Percentiles rank a stretch among this genome's conserved stretches.
Evolutionary conservation across 768 basidiomycete genomes (phyloP).

Genomic region (Russula lepida): DNA sequence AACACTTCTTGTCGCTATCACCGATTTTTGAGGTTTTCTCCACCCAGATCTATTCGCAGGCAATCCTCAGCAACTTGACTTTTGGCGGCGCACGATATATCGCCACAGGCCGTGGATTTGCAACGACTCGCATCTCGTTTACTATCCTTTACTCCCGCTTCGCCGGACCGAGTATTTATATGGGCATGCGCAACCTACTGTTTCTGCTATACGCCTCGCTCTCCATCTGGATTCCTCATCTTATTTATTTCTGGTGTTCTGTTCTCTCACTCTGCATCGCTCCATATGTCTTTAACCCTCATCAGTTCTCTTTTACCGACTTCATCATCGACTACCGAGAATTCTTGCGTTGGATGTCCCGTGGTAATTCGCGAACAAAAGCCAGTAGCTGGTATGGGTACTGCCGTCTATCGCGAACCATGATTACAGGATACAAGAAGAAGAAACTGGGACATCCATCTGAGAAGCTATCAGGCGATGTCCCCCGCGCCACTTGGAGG

Average conservation of each 20-base stretch:
- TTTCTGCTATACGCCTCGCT: constrained; percentile 87
- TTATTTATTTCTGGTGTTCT: constrained; percentile 99
- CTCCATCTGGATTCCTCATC: constrained; percentile 85
- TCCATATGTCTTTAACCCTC: constrained; percentile 99
- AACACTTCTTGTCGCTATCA: constrained; percentile 95
- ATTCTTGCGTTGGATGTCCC: constrained; percentile 98
- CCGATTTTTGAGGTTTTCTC: constrained; percentile 99
- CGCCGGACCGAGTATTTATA: constrained; percentile 98
- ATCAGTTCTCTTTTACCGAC: constrained; percentile 95
- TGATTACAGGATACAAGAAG: constrained; percentile 99
- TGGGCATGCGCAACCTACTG: constrained; percentile 92
- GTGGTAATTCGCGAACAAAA: constrained; percentile 93
- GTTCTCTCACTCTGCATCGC: constrained; percentile 91
- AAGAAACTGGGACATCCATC: constrained; percentile 97
- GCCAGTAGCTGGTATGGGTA: constrained; percentile 99
- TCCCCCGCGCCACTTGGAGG: constrained; percentile 84
- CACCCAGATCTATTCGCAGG: constrained; percentile 96
- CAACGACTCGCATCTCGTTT: constrained; percentile 93
- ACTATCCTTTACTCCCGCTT: constrained; percentile 96
- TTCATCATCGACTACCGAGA: constrained; percentile 99
- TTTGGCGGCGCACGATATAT: constrained; percentile 99
- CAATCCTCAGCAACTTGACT: constrained; percentile 92
- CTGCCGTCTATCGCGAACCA: constrained; percentile 92
- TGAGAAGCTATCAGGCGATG: constrained; percentile 91
- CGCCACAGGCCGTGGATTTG: constrained; percentile 98